These are phyloP conservation scores for Huntiella decipiens DNA, from an alignment of 2,329 filamentous ascomycete species.

Conservation along the genomic window DNA sequence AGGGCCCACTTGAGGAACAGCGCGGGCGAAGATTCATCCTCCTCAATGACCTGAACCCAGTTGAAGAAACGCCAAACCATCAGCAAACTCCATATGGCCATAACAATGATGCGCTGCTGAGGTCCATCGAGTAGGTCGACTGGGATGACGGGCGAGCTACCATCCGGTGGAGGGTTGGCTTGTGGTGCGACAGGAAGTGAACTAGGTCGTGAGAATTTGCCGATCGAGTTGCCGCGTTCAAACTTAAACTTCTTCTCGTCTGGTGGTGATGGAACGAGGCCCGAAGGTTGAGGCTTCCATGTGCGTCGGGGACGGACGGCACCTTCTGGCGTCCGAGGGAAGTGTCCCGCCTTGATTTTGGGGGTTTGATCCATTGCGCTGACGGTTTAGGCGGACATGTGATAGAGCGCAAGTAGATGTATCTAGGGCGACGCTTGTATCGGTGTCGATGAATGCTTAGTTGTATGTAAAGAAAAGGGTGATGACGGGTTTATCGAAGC, in stretches of 20 bases:
- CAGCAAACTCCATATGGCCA: conserved; percentile 57
- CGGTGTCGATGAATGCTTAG: too few relatives aligned
- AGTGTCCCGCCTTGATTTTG: conserved; percentile 10
- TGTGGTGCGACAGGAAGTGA: conserved; percentile 30
- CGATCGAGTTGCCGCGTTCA: background rate
- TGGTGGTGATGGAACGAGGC: conserved; percentile 5
- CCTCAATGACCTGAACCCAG: conserved; percentile 57
- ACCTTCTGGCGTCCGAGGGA: conserved; percentile 10
- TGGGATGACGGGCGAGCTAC: conserved; percentile 52
- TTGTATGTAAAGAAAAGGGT: background rate
- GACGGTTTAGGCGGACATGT: conserved; percentile 3
- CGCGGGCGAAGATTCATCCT: conserved; percentile 73
- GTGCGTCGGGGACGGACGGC: conserved; percentile 10
- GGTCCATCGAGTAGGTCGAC: conserved; percentile 70
- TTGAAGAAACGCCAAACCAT: conserved; percentile 77
- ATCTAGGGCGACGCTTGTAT: background rate
- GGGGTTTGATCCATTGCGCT: conserved; percentile 10
- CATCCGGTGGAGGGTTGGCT: conserved; percentile 13
- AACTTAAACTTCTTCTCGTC: conserved; percentile 4
- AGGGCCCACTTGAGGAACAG: conserved; percentile 86
- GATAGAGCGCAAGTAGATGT: background rate
- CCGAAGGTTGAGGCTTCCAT: conserved; percentile 7
- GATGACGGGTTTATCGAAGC: background rate
- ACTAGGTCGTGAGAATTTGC: conserved; percentile 11
- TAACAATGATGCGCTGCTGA: conserved; percentile 72